Evolutionary conservation across 495 filamentous ascomycete species (phyloP), one percentile per base, ranked within the genome.

Genomic region (Neohortaea acidophila): DNA sequence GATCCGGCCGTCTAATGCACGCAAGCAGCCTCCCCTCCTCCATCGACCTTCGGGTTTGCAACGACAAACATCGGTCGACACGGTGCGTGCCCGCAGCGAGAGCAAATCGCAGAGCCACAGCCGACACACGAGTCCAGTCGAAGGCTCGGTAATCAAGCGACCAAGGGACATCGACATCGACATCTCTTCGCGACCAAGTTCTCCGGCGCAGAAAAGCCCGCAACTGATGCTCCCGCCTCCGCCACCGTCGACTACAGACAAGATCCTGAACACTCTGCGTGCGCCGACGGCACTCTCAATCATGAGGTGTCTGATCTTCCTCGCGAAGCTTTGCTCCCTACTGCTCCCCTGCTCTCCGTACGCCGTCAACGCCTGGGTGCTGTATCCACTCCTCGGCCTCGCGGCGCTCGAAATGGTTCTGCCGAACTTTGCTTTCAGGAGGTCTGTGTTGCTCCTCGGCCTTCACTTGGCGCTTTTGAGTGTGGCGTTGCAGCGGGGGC

Each of bases 281-380:
- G 66, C 30, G 49, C 60, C 41, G 43, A 62, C 23, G 33, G 41
- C 54, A 20, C 37, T 51, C 41, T 18, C 22, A 14, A 17, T 45
- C 30, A 31, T 41, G 4, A 36, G 42, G 14, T 24, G 27, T 6
- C 44, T 49, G 0, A 28, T 77, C 3, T 76, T 81, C 45, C 53
- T 74, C 6, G 24, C 64, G 15, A 81, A 83, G 47, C 46, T 73
- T 0, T 52, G 61, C 14, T 67, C 68, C 2, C 48, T 73, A 1
- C 65, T 67, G 9, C 58, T 66, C 38, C 68, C 72, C 4, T 84
- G 79, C 55, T 62, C 61, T 11, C 79, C 79, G 0, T 56, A 69
- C n/a, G 69, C 69, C 0, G 63, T 67, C 9, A 70, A 68, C 31
- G 61, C 72, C 3, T 69, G 62, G 61, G 54, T 79, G 19, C 58